These are phyloP conservation scores for Earliella scabrosa DNA, from an alignment of 1,284 basidiomycete species.

Conservation along the genomic window DNA sequence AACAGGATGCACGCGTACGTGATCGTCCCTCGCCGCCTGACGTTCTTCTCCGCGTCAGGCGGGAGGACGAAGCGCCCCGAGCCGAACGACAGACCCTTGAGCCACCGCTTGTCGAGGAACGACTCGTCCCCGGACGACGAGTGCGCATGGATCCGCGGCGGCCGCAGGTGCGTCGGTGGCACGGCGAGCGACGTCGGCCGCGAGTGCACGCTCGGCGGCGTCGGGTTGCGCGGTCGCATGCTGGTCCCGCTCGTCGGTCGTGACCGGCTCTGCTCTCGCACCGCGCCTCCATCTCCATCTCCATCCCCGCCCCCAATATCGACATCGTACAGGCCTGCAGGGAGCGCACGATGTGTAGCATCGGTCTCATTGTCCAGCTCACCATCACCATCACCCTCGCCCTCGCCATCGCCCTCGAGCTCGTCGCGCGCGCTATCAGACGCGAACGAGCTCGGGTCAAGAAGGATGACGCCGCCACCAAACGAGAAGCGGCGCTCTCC, in stretches of 20 bases:
- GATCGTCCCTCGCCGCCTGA: conserved; percentile 11
- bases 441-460: conserved; percentile 12
- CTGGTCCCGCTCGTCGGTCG: conserved; percentile 9
- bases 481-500: conserved; percentile 13
- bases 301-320: conserved; percentile 9
- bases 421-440: conserved; percentile 17
- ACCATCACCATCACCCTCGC: conserved; percentile 7
- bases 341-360: conserved; percentile 16
- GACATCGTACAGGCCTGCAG: conserved; percentile 28
- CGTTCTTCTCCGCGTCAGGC: conserved; percentile 1
- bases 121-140: conserved; percentile 20
- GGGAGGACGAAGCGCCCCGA: conserved; percentile 24
- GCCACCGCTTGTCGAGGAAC: conserved; percentile 35
- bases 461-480: not conserved
- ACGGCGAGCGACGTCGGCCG: not conserved
- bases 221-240: conserved; percentile 9
- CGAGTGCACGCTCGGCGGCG: conserved; percentile 7
- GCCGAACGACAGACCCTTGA: conserved; percentile 40
- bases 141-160: conserved; percentile 16
- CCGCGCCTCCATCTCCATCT: not conserved
- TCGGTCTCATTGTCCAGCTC: conserved; percentile 11
- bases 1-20: conserved; percentile 59
- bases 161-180: conserved; percentile 18
- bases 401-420: not conserved
- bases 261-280: not conserved